Evolutionary conservation across 805 yeast genomes (phyloP).

Genomic region (Ogataea polymorpha): DNA sequence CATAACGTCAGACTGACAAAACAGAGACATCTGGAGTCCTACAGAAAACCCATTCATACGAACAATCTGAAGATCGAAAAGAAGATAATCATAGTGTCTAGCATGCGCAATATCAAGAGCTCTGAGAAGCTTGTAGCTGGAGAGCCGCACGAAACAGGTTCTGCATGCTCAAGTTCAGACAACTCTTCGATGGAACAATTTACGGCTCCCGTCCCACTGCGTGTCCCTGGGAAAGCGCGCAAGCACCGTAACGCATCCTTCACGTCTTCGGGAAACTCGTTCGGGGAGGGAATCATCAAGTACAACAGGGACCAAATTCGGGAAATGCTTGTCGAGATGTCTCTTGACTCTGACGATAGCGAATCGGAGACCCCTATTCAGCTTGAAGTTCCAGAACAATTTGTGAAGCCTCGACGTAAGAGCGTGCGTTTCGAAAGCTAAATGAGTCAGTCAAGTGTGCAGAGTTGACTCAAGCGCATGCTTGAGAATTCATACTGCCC

Average conservation of each 20-base stretch:
- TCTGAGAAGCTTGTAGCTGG: conserved; percentile 8
- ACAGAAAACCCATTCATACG: conserved; percentile 25
- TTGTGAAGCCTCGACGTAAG: conserved; percentile 27
- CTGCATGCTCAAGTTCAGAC: conserved; percentile 4
- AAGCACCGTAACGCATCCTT: conserved; percentile 27
- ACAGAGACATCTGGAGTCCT: conserved; percentile 22
- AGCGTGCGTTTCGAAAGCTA: conserved; percentile 31
- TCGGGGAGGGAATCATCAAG: conserved; percentile 36
- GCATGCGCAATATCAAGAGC: conserved; percentile 11
- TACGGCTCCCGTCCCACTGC: background rate
- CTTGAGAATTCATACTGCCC: background rate
- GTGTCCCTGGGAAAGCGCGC: conserved; percentile 2
- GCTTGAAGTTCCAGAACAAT: conserved; percentile 24
- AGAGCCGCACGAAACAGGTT: conserved; percentile 4
- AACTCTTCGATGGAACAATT: conserved; percentile 1
- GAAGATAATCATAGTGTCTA: conserved; percentile 23
- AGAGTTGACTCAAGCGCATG: background rate
- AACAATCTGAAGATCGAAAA: conserved; percentile 16
- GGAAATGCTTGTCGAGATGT: conserved; percentile 31
- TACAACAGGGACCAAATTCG: conserved; percentile 33
- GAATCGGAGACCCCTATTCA: conserved; percentile 14
- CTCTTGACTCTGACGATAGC: conserved; percentile 15
- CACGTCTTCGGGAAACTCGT: conserved; percentile 35
- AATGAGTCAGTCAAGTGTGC: background rate
- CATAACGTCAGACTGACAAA: conserved; percentile 21